Percentiles rank a stretch among this genome's conserved stretches.
Evolutionary conservation across 139 green algal genomes (phyloP).

Genomic region (Chlorella sp.): DNA sequence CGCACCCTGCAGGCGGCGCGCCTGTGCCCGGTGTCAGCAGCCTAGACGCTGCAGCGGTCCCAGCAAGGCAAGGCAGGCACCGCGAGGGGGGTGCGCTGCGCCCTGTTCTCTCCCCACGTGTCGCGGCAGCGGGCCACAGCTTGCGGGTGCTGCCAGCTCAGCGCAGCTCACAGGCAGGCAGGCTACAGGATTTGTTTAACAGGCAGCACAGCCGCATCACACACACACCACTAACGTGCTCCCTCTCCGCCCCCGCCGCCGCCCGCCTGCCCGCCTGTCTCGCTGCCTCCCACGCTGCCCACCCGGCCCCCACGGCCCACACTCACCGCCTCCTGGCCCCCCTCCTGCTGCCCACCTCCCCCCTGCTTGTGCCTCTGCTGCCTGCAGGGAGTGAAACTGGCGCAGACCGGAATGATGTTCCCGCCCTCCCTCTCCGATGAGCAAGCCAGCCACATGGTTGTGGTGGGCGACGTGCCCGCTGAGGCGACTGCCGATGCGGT

Average conservation of each 20-base stretch:
- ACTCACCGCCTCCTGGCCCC: not conserved
- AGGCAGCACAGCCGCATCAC: too few species aligned
- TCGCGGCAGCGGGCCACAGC: too few species aligned
- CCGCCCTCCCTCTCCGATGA: constrained; percentile 37
- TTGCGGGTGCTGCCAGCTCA: too few species aligned
- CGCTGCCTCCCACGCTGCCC: not conserved
- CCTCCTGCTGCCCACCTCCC: not conserved
- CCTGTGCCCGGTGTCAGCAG: constrained; percentile 25
- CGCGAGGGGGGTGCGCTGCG: not conserved
- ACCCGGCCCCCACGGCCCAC: not conserved
- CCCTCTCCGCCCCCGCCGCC: not conserved
- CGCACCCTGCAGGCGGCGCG: constrained; percentile 19
- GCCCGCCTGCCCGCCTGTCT: not conserved
- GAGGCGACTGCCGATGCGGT: constrained; percentile 56
- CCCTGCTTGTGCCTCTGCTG: not conserved
- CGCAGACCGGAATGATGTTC: constrained; percentile 43
- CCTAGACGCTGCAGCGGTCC: not conserved
- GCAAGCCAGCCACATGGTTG: constrained; percentile 42
- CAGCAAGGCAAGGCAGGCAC: constrained; percentile 25
- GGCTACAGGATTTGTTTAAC: too few species aligned
- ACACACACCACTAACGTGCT: not conserved
- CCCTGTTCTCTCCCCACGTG: not conserved
- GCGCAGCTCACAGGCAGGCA: too few species aligned
- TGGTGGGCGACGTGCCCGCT: constrained; percentile 60
- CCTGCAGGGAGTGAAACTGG: constrained; percentile 44